A percentile compares a stretch with the other conserved stretches of the same genome.
Conservation (phyloP, 208 protist genomes). For the Trypanosoma rangeli region DNA sequence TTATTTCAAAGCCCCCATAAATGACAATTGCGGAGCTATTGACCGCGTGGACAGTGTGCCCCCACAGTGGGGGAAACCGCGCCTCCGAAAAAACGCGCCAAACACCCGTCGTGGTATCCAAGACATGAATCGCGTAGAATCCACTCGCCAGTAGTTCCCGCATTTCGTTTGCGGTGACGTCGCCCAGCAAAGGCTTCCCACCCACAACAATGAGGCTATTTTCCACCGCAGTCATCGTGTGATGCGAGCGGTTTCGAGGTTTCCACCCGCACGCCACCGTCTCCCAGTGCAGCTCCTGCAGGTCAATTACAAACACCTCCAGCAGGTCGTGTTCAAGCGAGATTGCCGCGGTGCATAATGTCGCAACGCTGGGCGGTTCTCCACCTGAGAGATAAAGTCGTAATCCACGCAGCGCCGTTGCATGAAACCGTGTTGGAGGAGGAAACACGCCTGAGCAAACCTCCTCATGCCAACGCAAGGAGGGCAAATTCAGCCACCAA, state of each 20-base stretch:
- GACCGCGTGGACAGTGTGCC: slow-evolving; percentile 15
- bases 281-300: slow-evolving; percentile 8
- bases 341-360: background rate
- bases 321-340: slow-evolving; percentile 7
- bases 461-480: slow-evolving; percentile 20
- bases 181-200: slow-evolving; percentile 8
- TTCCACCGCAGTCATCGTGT: slow-evolving; percentile 15
- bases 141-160: slow-evolving; percentile 9
- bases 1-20: slow-evolving; percentile 20
- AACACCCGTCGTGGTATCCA: slow-evolving; percentile 1
- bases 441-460: slow-evolving; percentile 14
- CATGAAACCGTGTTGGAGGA: slow-evolving; percentile 17
- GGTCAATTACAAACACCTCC: slow-evolving; percentile 18
- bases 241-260: slow-evolving; percentile 12
- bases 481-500: slow-evolving; percentile 21
- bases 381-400: slow-evolving; percentile 16
- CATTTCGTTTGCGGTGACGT: slow-evolving; percentile 8
- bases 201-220: slow-evolving; percentile 16
- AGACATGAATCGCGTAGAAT: slow-evolving; percentile 21
- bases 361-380: background rate
- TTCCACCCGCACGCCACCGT: slow-evolving; percentile 8
- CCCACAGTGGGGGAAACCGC: slow-evolving; percentile 12
- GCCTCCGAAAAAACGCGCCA: slow-evolving; percentile 16
- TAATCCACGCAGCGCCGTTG: slow-evolving; percentile 5
- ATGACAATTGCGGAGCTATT: slow-evolving; percentile 15